Conservation (phyloP, 2,329 filamentous ascomycete species). For the Leptographium lundbergii region DNA sequence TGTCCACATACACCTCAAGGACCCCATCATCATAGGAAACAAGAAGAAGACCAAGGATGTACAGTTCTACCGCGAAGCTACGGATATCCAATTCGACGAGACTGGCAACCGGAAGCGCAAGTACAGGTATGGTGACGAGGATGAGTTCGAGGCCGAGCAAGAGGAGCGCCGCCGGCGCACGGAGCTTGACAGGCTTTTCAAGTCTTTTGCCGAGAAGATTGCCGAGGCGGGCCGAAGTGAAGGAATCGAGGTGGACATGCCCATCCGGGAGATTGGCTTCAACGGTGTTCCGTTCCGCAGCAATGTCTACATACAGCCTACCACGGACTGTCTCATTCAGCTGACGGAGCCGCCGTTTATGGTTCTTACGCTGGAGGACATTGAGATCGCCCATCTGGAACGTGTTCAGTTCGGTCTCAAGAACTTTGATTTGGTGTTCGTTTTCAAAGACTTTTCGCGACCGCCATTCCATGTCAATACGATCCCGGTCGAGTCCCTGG, state of each 20-base stretch:
- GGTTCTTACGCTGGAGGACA: constrained; percentile 88
- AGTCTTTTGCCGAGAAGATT: constrained; percentile 93
- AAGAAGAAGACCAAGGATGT: constrained; percentile 97
- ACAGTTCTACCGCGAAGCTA: constrained; percentile 95
- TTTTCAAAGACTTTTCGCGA: constrained; percentile 95
- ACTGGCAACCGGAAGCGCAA: constrained; percentile 96
- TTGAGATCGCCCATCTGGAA: constrained; percentile 91
- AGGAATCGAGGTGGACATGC: constrained; percentile 86
- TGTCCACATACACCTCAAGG: constrained; percentile 95
- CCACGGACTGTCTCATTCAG: constrained; percentile 93
- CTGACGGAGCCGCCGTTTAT: constrained; percentile 95
- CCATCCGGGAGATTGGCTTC: constrained; percentile 92
- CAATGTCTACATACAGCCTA: constrained; percentile 90
- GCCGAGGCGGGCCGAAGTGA: constrained; percentile 88
- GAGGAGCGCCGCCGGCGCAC: constrained; percentile 84
- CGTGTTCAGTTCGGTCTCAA: constrained; percentile 94
- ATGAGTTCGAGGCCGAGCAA: constrained; percentile 97
- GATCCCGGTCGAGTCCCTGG: constrained; percentile 87
- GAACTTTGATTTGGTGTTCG: constrained; percentile 97
- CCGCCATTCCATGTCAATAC: constrained; percentile 92
- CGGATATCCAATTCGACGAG: constrained; percentile 97
- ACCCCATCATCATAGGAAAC: constrained; percentile 95
- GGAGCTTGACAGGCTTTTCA: constrained; percentile 92
- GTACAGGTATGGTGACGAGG: constrained; percentile 94
- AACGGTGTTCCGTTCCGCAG: constrained; percentile 91